These are phyloP conservation scores for Tylopilus intermedius DNA, from an alignment of 768 basidiomycete genomes.

Conservation along the genomic window DNA sequence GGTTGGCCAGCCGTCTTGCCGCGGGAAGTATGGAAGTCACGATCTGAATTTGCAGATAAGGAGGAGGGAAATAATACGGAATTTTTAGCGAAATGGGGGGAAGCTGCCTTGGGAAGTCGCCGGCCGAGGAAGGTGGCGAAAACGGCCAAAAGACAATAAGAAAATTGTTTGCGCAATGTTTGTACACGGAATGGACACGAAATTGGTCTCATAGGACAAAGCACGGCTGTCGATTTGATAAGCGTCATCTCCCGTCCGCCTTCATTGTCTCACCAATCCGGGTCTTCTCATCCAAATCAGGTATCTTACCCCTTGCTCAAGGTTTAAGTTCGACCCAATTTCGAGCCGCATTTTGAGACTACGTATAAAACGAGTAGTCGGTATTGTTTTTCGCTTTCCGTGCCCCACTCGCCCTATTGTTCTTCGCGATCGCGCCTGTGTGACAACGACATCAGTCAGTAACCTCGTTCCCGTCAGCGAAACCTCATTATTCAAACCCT, in stretches of 20 bases:
- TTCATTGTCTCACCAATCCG: slow-evolving; percentile 33
- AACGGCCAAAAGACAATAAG: slow-evolving; percentile 43
- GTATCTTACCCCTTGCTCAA: slow-evolving; percentile 21
- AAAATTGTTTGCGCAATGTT: slow-evolving; percentile 37
- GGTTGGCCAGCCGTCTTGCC: slow-evolving; percentile 17
- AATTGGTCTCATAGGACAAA: slow-evolving; percentile 31
- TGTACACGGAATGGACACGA: slow-evolving; percentile 38
- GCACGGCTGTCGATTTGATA: slow-evolving; percentile 29
- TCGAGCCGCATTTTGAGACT: slow-evolving; percentile 26
- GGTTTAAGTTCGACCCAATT: slow-evolving; percentile 35
- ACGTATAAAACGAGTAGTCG: slow-evolving; percentile 50
- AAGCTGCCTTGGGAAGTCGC: slow-evolving; percentile 33
- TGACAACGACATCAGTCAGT: slow-evolving; percentile 47
- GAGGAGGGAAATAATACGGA: slow-evolving; percentile 30
- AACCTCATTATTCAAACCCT: slow-evolving; percentile 39
- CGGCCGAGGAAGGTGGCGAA: slow-evolving; percentile 28
- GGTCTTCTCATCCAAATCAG: slow-evolving; percentile 19
- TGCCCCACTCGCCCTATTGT: slow-evolving; percentile 67
- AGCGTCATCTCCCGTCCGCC: slow-evolving; percentile 25
- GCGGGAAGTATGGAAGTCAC: slow-evolving; percentile 34
- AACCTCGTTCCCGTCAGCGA: slow-evolving; percentile 37
- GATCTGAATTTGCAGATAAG: slow-evolving; percentile 30
- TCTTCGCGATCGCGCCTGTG: slow-evolving; percentile 39
- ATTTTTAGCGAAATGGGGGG: slow-evolving; percentile 27
- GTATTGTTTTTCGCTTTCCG: slow-evolving; percentile 55